These are phyloP conservation scores for Neofusicoccum laricinum DNA, from an alignment of 2,329 filamentous ascomycete genomes.

Conservation along the genomic window DNA sequence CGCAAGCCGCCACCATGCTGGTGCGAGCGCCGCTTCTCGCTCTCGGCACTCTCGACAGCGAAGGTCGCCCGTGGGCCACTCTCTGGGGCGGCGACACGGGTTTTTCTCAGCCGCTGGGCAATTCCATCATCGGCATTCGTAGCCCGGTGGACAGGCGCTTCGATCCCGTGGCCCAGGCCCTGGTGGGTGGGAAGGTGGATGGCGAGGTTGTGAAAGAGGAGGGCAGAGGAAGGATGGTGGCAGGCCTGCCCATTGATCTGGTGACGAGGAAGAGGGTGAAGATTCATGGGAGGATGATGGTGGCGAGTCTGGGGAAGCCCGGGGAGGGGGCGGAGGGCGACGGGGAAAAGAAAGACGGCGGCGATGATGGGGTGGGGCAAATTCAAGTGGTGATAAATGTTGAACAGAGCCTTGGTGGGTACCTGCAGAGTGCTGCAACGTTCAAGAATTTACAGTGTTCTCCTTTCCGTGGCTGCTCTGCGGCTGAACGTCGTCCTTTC, in stretches of 20 bases:
- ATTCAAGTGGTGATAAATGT: slow-evolving; percentile 65
- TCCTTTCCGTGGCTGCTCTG: too few relatives aligned
- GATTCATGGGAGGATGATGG: slow-evolving; percentile 66
- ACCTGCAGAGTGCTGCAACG: too few relatives aligned
- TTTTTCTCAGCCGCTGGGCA: slow-evolving; percentile 62
- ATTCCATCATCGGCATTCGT: slow-evolving; percentile 62
- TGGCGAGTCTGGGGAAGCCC: slow-evolving; percentile 52
- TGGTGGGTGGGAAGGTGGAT: slow-evolving; percentile 51
- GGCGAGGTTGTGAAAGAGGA: slow-evolving; percentile 43
- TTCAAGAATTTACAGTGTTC: too few relatives aligned
- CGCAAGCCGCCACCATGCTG: slow-evolving; percentile 60
- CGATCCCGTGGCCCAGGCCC: slow-evolving; percentile 67
- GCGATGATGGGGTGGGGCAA: slow-evolving; percentile 29
- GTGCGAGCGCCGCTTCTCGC: slow-evolving; percentile 65
- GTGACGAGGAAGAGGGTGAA: slow-evolving; percentile 70
- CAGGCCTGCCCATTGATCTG: slow-evolving; percentile 62
- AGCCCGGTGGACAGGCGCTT: slow-evolving; percentile 57
- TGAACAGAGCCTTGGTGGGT: slow-evolving; percentile 62
- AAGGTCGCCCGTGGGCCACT: slow-evolving; percentile 70
- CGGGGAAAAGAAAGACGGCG: slow-evolving; percentile 23
- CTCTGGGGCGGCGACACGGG: slow-evolving; percentile 73
- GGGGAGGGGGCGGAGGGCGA: slow-evolving; percentile 27
- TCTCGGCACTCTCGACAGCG: slow-evolving; percentile 66
- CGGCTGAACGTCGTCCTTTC: not conserved
- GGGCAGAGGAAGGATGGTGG: slow-evolving; percentile 51